These are phyloP conservation scores for Mycocentrospora acerina DNA, from an alignment of 2,329 filamentous ascomycete species.

Conservation along the genomic window DNA sequence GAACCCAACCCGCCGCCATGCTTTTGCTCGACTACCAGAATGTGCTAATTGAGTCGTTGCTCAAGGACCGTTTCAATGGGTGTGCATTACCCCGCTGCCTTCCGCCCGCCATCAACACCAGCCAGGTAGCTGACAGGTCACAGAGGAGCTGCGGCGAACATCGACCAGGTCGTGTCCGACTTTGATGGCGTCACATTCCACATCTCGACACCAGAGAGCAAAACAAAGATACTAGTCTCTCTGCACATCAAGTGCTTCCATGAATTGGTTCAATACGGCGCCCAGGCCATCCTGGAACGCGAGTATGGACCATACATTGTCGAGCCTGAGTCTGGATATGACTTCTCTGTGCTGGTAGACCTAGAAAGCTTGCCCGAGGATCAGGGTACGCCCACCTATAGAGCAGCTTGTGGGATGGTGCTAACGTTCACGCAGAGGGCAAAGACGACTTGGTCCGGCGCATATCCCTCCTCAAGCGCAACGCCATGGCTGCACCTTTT, in stretches of 20 bases:
- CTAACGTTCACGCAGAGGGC: conserved; percentile 61
- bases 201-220: conserved; percentile 91
- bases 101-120: conserved; percentile 29
- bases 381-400: conserved; percentile 57
- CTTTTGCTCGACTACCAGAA: conserved; percentile 99
- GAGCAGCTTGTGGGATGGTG: neutral
- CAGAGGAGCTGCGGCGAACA: conserved; percentile 81
- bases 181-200: conserved; percentile 99
- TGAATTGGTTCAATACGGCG: conserved; percentile 91
- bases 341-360: conserved; percentile 92
- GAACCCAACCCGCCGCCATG: conserved; percentile 51
- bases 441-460: conserved; percentile 83
- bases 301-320: conserved; percentile 95
- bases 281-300: conserved; percentile 83
- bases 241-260: conserved; percentile 93
- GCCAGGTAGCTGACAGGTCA: conserved; percentile 36
- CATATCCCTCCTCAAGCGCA: conserved; percentile 91
- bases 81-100: conserved; percentile 48
- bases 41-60: conserved; percentile 91
- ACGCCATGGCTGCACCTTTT: conserved; percentile 98
- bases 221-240: conserved; percentile 92
- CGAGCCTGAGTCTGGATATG: conserved; percentile 82
- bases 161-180: conserved; percentile 98
- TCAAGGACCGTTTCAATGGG: conserved; percentile 93
- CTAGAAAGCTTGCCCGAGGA: conserved; percentile 81